These are phyloP conservation scores for Paramecium biaurelia DNA, from an alignment of 73 alveolate genomes.

Conservation along the genomic window DNA sequence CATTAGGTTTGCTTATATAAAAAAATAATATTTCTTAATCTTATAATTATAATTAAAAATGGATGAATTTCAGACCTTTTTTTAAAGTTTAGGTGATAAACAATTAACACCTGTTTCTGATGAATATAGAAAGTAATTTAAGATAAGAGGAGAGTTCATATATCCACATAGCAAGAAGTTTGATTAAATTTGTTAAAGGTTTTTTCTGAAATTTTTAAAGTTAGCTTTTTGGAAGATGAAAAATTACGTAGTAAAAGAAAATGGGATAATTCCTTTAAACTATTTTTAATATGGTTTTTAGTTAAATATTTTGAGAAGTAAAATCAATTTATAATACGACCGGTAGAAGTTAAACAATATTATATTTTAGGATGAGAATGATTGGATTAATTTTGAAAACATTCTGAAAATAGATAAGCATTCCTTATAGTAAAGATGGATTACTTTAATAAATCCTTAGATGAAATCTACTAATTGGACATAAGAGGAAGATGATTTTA, in stretches of 20 bases:
- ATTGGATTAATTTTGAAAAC: conserved; percentile 10
- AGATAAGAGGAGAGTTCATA: conserved; percentile 13
- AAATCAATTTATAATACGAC: background rate
- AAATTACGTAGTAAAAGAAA: conserved; percentile 16
- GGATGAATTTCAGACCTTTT: background rate
- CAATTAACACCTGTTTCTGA: background rate
- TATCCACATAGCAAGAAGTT: background rate
- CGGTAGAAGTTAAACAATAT: background rate
- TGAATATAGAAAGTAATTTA: background rate
- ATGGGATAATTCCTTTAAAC: conserved; percentile 49
- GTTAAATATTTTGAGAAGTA: conserved; percentile 1
- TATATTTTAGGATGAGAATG: background rate
- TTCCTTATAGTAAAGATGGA: conserved; percentile 1
- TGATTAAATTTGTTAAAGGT: background rate
- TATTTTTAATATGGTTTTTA: conserved; percentile 14
- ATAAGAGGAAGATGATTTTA: conserved; percentile 35
- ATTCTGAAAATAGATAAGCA: conserved; percentile 16
- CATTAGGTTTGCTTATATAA: background rate
- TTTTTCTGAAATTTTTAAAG: background rate
- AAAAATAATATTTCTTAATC: background rate
- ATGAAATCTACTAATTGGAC: conserved; percentile 38
- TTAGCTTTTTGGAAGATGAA: conserved; percentile 41
- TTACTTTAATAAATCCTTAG: conserved; percentile 12
- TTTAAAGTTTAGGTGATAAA: background rate
- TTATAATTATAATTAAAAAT: background rate